These are phyloP conservation scores for Thermomucor indicae-seudaticae DNA, from an alignment of 371 early-diverging fungal species.

Conservation along the genomic window DNA sequence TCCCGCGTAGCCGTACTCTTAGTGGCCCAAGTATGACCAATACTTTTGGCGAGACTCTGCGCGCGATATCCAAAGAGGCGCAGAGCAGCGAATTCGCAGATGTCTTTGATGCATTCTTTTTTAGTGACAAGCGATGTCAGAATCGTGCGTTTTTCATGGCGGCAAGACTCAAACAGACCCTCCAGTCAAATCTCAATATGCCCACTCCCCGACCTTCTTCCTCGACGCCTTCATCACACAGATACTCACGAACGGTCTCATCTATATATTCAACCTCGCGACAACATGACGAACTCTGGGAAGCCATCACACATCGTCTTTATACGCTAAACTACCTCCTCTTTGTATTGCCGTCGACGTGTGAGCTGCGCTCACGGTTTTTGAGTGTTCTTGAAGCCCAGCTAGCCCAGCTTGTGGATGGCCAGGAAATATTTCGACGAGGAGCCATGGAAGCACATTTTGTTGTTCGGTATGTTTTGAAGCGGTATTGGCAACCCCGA, in stretches of 20 bases:
- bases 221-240: slow-evolving; percentile 12
- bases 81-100: slow-evolving; percentile 32
- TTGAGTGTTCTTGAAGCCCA: slow-evolving; percentile 19
- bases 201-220: slow-evolving; percentile 5
- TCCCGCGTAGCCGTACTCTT: slow-evolving; percentile 9
- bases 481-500: slow-evolving; percentile 11
- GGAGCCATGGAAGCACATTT: slow-evolving; percentile 43
- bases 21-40: slow-evolving; percentile 2
- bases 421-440: slow-evolving; percentile 20
- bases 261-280: neutral
- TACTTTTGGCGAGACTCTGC: slow-evolving; percentile 37
- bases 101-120: slow-evolving; percentile 40
- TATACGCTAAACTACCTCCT: slow-evolving; percentile 43
- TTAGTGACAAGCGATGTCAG: slow-evolving; percentile 44
- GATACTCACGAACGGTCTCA: neutral
- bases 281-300: slow-evolving; percentile 25
- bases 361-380: slow-evolving; percentile 22
- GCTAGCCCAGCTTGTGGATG: slow-evolving; percentile 19
- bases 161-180: slow-evolving; percentile 31
- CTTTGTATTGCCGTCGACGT: slow-evolving; percentile 36
- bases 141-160: slow-evolving; percentile 45
- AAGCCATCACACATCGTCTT: slow-evolving; percentile 32
- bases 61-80: slow-evolving; percentile 34
- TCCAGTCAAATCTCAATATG: slow-evolving; percentile 12
- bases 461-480: slow-evolving; percentile 36